Percentiles rank a stretch among this genome's conserved stretches.
phyloP scores from a whole-genome alignment of 805 yeast genomes.

The Candida loeiensis region DNA sequence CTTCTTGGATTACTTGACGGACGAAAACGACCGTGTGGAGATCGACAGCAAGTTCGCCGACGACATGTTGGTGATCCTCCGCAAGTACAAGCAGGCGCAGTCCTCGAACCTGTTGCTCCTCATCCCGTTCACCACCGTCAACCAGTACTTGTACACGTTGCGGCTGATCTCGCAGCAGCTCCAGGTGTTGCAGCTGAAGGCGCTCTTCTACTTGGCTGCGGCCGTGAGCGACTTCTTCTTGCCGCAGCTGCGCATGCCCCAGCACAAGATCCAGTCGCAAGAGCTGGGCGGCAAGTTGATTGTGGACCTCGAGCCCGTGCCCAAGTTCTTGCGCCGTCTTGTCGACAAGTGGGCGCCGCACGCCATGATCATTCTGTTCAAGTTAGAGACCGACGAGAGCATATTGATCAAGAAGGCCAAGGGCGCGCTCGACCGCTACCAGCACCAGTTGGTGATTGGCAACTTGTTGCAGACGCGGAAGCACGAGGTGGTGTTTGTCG shows the following conservation, averaged over 20 bases:
- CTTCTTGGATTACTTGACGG: slow-evolving; percentile 78
- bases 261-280: slow-evolving; percentile 90
- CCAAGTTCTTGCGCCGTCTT: slow-evolving; percentile 82
- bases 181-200: slow-evolving; percentile 50
- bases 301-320: slow-evolving; percentile 91
- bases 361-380: slow-evolving; percentile 92
- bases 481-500: slow-evolving; percentile 81
- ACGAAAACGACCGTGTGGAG: slow-evolving; percentile 51
- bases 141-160: slow-evolving; percentile 86
- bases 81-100: slow-evolving; percentile 53
- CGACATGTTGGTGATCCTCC: slow-evolving; percentile 56
- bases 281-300: slow-evolving; percentile 66
- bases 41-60: slow-evolving; percentile 58
- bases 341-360: slow-evolving; percentile 94
- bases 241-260: slow-evolving; percentile 80
- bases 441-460: slow-evolving; percentile 93
- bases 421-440: slow-evolving; percentile 78
- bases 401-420: slow-evolving; percentile 72
- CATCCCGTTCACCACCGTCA: slow-evolving; percentile 91
- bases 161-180: slow-evolving; percentile 60
- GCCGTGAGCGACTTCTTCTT: slow-evolving; percentile 96
- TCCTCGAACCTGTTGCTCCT: slow-evolving; percentile 52
- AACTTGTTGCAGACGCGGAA: slow-evolving; percentile 87
- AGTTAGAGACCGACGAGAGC: slow-evolving; percentile 79
- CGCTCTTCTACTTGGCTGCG: slow-evolving; percentile 87